These are phyloP conservation scores for Eimeria necatrix DNA, from an alignment of 169 alveolate genomes.

Conservation along the genomic window DNA sequence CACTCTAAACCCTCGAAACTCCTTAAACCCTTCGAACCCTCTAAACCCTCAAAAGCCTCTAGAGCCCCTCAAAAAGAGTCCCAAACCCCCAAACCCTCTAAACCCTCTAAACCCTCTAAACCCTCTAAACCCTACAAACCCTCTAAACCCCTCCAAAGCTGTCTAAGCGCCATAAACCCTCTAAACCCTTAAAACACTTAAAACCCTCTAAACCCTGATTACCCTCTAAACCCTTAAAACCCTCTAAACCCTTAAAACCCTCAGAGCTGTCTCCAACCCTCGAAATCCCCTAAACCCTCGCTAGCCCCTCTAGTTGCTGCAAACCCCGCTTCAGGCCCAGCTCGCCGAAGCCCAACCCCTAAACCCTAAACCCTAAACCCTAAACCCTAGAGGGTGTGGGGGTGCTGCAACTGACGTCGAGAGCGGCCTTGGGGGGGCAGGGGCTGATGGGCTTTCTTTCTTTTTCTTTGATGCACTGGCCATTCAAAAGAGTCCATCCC, in stretches of 20 bases:
- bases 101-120: too few relatives aligned
- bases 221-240: background rate
- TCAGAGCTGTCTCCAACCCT: background rate
- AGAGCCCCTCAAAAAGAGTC: too few relatives aligned
- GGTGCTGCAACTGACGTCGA: constrained; percentile 32
- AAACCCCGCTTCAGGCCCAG: background rate
- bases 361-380: constrained; percentile 19
- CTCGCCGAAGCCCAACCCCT: background rate
- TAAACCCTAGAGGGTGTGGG: background rate
- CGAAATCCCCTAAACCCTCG: background rate
- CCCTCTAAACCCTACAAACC: too few relatives aligned
- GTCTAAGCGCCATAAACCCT: background rate
- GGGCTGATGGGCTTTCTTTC: constrained; percentile 48
- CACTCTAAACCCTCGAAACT: too few relatives aligned
- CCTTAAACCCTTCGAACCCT: too few relatives aligned
- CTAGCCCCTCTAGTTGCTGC: background rate
- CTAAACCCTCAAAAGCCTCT: too few relatives aligned
- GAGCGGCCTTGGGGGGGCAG: constrained; percentile 72
- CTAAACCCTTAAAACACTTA: background rate
- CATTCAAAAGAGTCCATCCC: constrained; percentile 24
- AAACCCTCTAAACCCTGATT: constrained; percentile 12
- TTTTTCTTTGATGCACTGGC: constrained; percentile 60
- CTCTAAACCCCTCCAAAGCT: too few relatives aligned
- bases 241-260: background rate
- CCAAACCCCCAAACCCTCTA: too few relatives aligned